phyloP scores from a whole-genome alignment of 208 protist species.

The Crithidia brevicula region DNA sequence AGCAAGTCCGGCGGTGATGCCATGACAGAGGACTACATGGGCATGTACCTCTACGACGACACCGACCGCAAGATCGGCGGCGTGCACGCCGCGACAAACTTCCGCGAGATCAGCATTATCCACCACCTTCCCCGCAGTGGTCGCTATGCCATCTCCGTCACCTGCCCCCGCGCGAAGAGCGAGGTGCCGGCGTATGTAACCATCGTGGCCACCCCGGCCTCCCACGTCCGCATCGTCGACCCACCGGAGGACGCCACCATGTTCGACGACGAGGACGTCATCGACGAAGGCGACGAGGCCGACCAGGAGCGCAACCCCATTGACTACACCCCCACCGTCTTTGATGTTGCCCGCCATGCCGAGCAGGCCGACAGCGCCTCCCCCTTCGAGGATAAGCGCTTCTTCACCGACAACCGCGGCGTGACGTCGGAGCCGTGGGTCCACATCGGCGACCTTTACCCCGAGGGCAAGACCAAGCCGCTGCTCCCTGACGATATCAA shows the following conservation, averaged over 20 bases:
- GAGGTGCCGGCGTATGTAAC: slow-evolving; percentile 56
- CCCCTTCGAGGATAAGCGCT: slow-evolving; percentile 59
- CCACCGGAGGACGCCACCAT: slow-evolving; percentile 62
- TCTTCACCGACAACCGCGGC: slow-evolving; percentile 53
- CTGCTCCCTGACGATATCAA: slow-evolving; percentile 54
- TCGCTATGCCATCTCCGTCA: slow-evolving; percentile 71
- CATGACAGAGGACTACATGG: slow-evolving; percentile 82
- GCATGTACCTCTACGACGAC: slow-evolving; percentile 86
- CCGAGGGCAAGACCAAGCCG: slow-evolving; percentile 55
- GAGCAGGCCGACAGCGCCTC: slow-evolving; percentile 54
- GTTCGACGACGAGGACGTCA: slow-evolving; percentile 80
- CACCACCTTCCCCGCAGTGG: slow-evolving; percentile 56
- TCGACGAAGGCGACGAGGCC: slow-evolving; percentile 68
- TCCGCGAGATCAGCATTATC: slow-evolving; percentile 79
- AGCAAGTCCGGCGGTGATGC: slow-evolving; percentile 54
- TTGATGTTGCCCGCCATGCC: slow-evolving; percentile 31
- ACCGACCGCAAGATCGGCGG: slow-evolving; percentile 55
- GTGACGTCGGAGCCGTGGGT: slow-evolving; percentile 56
- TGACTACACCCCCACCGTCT: slow-evolving; percentile 48
- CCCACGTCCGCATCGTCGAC: slow-evolving; percentile 69
- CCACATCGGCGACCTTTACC: slow-evolving; percentile 76
- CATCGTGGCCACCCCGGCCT: slow-evolving; percentile 39
- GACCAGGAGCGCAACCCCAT: slow-evolving; percentile 38
- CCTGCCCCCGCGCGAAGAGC: slow-evolving; percentile 67
- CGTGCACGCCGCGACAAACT: slow-evolving; percentile 81